These are phyloP conservation scores for Penicillium waksmanii DNA, from an alignment of 495 filamentous ascomycete species.

Conservation along the genomic window DNA sequence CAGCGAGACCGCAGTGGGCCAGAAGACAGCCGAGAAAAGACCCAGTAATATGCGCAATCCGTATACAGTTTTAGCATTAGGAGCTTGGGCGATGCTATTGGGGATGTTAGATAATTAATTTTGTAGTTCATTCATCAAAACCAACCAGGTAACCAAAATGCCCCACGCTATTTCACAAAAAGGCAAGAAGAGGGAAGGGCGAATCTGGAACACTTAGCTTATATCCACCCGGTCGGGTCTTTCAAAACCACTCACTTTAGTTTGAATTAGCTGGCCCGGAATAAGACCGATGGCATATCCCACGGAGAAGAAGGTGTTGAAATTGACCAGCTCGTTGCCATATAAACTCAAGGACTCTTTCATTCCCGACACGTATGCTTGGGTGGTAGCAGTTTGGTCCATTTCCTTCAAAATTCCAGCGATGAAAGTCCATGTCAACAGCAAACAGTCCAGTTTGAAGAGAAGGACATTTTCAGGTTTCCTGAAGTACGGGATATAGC, in stretches of 20 bases:
- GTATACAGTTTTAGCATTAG: conserved; percentile 21
- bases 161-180: conserved; percentile 16
- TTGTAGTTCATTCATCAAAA: background rate
- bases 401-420: conserved; percentile 16
- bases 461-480: conserved; percentile 10
- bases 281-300: conserved; percentile 13
- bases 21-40: conserved; percentile 24
- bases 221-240: background rate
- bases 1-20: conserved; percentile 20
- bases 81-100: conserved; percentile 9
- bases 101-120: background rate
- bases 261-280: conserved; percentile 13
- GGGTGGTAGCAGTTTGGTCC: conserved; percentile 11
- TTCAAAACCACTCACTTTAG: conserved; percentile 5
- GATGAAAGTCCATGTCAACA: conserved; percentile 18
- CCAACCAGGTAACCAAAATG: conserved; percentile 11
- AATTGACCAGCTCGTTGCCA: conserved; percentile 12
- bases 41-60: conserved; percentile 22
- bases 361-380: conserved; percentile 14
- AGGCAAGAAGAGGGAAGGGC: conserved; percentile 4
- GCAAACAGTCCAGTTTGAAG: conserved; percentile 9
- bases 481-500: conserved; percentile 7
- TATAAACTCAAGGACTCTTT: conserved; percentile 10
- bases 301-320: conserved; percentile 10
- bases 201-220: conserved; percentile 2